Evolutionary conservation across 1,284 basidiomycete genomes (phyloP).

Genomic region (Vanrija sp.): DNA sequence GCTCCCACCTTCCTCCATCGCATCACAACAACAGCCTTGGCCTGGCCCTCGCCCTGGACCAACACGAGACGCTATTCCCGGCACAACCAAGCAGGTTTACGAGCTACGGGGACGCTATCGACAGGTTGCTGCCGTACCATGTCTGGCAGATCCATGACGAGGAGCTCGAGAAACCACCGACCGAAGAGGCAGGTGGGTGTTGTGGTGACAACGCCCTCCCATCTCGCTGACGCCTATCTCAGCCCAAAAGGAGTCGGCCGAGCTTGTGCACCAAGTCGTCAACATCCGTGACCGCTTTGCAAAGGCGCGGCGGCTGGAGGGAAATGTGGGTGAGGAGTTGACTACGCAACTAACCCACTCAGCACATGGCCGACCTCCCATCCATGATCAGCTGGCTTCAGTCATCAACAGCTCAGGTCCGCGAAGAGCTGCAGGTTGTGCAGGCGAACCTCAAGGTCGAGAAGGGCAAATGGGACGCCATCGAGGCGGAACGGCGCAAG

Average conservation of each 20-base stretch:
- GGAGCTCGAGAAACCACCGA: constrained; percentile 24
- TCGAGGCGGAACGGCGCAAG: constrained; percentile 15
- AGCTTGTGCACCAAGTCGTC: constrained; percentile 20
- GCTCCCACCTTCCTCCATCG: not conserved
- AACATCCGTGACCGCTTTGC: constrained; percentile 27
- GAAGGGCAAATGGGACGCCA: constrained; percentile 14
- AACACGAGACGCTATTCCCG: constrained; percentile 30
- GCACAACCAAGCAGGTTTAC: constrained; percentile 20
- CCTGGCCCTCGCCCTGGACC: constrained; percentile 35
- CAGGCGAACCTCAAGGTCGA: constrained; percentile 20
- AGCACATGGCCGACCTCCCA: constrained; percentile 32
- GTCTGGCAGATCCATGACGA: constrained; percentile 43
- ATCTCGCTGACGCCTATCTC: not conserved
- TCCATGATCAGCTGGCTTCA: constrained; percentile 30
- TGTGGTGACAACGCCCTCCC: not conserved
- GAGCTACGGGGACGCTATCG: constrained; percentile 33
- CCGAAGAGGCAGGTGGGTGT: constrained; percentile 10
- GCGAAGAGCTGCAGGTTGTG: constrained; percentile 26
- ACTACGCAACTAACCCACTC: constrained; percentile 2
- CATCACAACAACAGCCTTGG: constrained; percentile 21
- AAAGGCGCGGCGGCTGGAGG: constrained; percentile 27
- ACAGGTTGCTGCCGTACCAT: constrained; percentile 42
- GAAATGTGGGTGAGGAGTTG: constrained; percentile 22
- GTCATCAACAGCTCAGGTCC: constrained; percentile 21
- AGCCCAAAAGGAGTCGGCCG: constrained; percentile 17